These are phyloP conservation scores for Phylloporus arenicola DNA, from an alignment of 768 basidiomycete genomes.

Conservation along the genomic window DNA sequence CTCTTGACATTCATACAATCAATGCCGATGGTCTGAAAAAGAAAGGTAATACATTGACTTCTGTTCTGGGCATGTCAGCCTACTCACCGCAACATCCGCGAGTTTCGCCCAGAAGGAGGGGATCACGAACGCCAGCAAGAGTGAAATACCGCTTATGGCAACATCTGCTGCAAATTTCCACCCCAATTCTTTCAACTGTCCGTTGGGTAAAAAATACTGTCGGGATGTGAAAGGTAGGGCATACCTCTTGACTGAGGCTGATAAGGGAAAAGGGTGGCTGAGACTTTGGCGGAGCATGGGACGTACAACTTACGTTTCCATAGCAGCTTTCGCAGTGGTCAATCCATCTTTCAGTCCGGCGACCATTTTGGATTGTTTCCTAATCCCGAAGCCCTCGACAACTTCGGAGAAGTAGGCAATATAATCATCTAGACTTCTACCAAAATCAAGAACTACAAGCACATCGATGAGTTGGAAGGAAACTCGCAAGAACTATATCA, in stretches of 20 bases:
- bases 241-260: constrained; percentile 16
- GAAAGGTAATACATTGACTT: background rate
- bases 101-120: constrained; percentile 10
- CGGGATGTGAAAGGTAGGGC: background rate
- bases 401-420: constrained; percentile 10
- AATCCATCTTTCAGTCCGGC: background rate
- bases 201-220: background rate
- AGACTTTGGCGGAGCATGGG: background rate
- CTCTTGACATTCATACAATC: background rate
- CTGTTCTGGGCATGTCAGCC: background rate
- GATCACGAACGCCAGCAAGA: constrained; percentile 12
- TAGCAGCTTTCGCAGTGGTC: constrained; percentile 1
- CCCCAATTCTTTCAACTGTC: constrained; percentile 14
- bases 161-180: constrained; percentile 15
- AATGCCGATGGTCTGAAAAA: constrained; percentile 1
- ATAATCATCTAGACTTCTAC: constrained; percentile 12
- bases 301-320: constrained; percentile 12
- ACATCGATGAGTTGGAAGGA: background rate
- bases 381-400: constrained; percentile 6
- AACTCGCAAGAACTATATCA: background rate
- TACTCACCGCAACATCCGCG: constrained; percentile 2
- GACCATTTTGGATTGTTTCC: constrained; percentile 7
- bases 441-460: constrained; percentile 12
- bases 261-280: background rate
- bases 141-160: constrained; percentile 9